These are phyloP conservation scores for Yamadazyma atlantica DNA, from an alignment of 1,139 yeast species.

Conservation along the genomic window DNA sequence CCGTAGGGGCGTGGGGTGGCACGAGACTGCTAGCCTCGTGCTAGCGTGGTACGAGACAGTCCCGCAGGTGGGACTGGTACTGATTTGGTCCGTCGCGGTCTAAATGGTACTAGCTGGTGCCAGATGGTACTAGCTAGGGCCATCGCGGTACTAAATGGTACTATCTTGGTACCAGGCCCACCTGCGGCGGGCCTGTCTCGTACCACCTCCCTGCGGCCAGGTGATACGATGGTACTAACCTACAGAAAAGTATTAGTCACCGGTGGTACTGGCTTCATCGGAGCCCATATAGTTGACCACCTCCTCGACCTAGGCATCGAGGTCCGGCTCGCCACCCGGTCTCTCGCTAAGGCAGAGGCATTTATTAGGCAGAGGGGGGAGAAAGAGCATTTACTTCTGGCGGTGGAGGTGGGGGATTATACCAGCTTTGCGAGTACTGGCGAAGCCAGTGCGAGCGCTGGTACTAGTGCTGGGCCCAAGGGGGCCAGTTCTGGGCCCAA, in stretches of 20 bases:
- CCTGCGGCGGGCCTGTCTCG: too few relatives aligned
- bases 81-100: too few relatives aligned
- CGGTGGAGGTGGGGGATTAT: conserved; percentile 19
- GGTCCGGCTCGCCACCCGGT: conserved; percentile 32
- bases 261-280: conserved; percentile 60
- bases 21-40: too few relatives aligned
- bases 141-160: background rate
- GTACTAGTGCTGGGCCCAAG: too few relatives aligned
- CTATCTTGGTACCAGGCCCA: conserved; percentile 6
- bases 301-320: conserved; percentile 22
- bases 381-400: conserved; percentile 15
- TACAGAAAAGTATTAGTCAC: conserved; percentile 41
- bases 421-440: too few relatives aligned
- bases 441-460: too few relatives aligned
- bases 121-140: background rate
- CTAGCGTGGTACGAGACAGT: too few relatives aligned
- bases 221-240: background rate
- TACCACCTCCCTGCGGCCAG: too few relatives aligned
- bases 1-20: too few relatives aligned
- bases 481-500: too few relatives aligned
- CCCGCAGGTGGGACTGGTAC: too few relatives aligned
- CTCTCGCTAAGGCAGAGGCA: conserved; percentile 25
- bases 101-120: too few relatives aligned
- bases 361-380: conserved; percentile 17
- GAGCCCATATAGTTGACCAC: conserved; percentile 35